These are phyloP conservation scores for Heliamphora exappendiculata DNA, from an alignment of 148 eudicot species.

Conservation along the genomic window DNA sequence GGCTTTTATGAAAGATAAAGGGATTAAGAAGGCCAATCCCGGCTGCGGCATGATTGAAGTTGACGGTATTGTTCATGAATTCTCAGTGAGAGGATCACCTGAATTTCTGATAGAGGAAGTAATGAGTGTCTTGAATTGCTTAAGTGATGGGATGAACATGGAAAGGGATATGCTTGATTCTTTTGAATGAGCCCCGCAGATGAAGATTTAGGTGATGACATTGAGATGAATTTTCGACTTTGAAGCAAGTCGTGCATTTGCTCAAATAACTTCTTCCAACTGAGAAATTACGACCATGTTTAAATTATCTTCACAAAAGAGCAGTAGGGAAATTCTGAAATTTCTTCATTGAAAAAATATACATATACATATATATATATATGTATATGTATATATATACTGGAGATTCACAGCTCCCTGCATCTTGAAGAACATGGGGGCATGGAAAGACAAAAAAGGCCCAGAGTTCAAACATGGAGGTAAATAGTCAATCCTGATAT, in stretches of 20 bases:
- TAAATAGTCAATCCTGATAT: no score
- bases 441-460: no score
- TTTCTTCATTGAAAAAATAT: not conserved
- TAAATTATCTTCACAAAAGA: not conserved
- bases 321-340: not conserved
- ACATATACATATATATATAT: no score
- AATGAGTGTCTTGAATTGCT: slow-evolving; percentile 23
- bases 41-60: slow-evolving; percentile 65
- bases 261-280: not conserved
- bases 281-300: not conserved
- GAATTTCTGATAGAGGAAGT: slow-evolving; percentile 37
- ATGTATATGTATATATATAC: no score
- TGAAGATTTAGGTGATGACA: not conserved
- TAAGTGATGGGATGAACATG: slow-evolving; percentile 30
- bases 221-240: not conserved
- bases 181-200: not conserved
- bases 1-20: slow-evolving; percentile 47
- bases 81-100: slow-evolving; percentile 60
- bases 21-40: slow-evolving; percentile 45
- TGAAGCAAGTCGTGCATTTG: not conserved
- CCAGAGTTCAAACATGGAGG: no score
- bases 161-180: not conserved
- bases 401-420: not conserved
- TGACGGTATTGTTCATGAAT: slow-evolving; percentile 56
- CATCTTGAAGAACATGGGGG: not conserved